Evolutionary conservation across 2,329 filamentous ascomycete genomes (phyloP).

Genomic region (Aschersonia sp.): DNA sequence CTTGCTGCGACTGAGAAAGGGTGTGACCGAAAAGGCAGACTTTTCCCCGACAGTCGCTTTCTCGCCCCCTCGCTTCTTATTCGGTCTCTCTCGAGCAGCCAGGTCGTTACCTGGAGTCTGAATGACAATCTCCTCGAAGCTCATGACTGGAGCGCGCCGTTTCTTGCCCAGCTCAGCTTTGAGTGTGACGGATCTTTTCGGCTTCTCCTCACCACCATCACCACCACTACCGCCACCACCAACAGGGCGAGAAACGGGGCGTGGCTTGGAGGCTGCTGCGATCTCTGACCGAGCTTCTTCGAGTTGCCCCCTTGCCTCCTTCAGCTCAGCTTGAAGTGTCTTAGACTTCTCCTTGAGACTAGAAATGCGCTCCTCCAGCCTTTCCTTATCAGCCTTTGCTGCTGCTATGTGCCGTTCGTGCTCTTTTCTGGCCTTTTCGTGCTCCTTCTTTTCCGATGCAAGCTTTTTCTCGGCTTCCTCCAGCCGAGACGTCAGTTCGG

Average conservation of each 20-base stretch:
- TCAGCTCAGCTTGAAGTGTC: conserved; percentile 57
- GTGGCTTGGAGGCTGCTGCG: background rate
- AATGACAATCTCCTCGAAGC: conserved; percentile 29
- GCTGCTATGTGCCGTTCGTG: conserved; percentile 42
- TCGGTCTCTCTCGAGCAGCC: conserved; percentile 22
- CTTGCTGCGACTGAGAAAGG: conserved; percentile 69
- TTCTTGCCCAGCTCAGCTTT: conserved; percentile 26
- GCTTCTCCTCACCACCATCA: conserved; percentile 5
- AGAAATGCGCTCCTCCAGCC: conserved; percentile 56
- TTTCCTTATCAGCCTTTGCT: conserved; percentile 45
- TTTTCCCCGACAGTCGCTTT: conserved; percentile 57
- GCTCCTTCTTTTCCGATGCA: conserved; percentile 26
- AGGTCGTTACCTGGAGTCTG: conserved; percentile 30
- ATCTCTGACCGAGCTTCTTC: conserved; percentile 14
- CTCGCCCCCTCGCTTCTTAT: conserved; percentile 43
- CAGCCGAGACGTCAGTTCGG: conserved; percentile 24
- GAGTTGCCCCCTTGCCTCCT: conserved; percentile 36
- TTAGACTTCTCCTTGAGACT: conserved; percentile 56
- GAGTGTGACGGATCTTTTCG: conserved; percentile 8
- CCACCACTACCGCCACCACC: no score
- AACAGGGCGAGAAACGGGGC: conserved; percentile 2
- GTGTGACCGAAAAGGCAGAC: conserved; percentile 85
- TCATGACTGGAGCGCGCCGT: conserved; percentile 28
- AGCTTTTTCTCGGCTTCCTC: conserved; percentile 22
- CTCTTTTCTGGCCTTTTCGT: conserved; percentile 28